Evolutionary conservation across 108 stramenopile species (phyloP), one percentile per base, ranked within the genome.

Genomic region (Nannochloropsis granulata): DNA sequence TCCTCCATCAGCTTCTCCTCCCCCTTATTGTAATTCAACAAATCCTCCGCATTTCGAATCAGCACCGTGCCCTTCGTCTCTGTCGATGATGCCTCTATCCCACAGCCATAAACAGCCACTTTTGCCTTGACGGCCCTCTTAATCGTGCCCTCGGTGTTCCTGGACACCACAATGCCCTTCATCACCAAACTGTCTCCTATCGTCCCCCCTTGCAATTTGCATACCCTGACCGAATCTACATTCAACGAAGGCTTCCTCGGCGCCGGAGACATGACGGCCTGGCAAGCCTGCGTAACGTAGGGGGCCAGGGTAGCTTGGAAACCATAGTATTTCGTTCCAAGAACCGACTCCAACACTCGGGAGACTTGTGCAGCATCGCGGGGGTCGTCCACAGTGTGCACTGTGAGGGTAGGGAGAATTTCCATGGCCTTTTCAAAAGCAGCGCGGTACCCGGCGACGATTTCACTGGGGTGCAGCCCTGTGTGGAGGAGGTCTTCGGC

Each of bases 1-100:
- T 97, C 96, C 87, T 98, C 96, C 95, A 99, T 97, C 85, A 94
- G 94, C 82, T 88, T 90, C 91, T 98, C 98, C 91, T 98, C 98
- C 24, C 95, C 93, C 87, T 94, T 94, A 94, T 97, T 98, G 95
- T 97, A 99, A 87, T 90, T 92, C 89, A 93, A 93, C 81, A 99
- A 92, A 89, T 99, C 97, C 82, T 98, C 98, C 19, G 97, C 98
- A 82, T 86, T 96, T 91, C 96, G 96, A 91, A 99, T 95, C 82
- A 98, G 90, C 79, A 99, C 97, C n/a, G 98, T 99, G 79, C 98
- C 97, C 93, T 99, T 98, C 84, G 98, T 95, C 91, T 99, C 98
- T 11, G 98, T 98, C 44, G 91, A 85, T 78, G 92, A 90, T 12
- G 97, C 97, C 91, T 99, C 98, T 34, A 99, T 89, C 13, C 96